A percentile compares a stretch with the other conserved stretches of the same genome.
phyloP scores from a whole-genome alignment of 2,329 filamentous ascomycete genomes.

The Juglanconis juglandina region DNA sequence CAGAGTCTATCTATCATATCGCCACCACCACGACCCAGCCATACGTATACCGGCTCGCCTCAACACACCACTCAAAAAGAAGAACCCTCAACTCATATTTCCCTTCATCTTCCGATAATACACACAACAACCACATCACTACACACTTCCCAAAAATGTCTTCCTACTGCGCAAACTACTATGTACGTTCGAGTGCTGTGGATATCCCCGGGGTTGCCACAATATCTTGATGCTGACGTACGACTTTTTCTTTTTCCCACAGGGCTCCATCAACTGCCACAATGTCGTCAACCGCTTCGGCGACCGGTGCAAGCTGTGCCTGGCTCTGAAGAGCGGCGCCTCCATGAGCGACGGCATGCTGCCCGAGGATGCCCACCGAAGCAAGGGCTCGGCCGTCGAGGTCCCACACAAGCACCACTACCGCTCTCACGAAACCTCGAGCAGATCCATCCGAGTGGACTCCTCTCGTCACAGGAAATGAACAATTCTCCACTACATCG shows the following conservation, averaged over 20 bases:
- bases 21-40: neutral
- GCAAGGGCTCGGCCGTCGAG: conserved; percentile 14
- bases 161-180: conserved; percentile 38
- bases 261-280: conserved; percentile 36
- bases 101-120: neutral
- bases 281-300: conserved; percentile 35
- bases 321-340: conserved; percentile 26
- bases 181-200: conserved; percentile 24
- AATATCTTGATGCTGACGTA: neutral
- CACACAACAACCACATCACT: neutral
- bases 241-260: no score
- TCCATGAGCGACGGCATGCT: conserved; percentile 26
- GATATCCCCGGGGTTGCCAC: no score
- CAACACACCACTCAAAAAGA: neutral
- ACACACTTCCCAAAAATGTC: conserved; percentile 21
- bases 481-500: neutral
- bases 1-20: neutral
- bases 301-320: conserved; percentile 34
- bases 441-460: conserved; percentile 12
- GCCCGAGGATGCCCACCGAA: conserved; percentile 19
- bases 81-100: neutral
- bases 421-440: conserved; percentile 8
- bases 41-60: neutral
- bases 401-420: conserved; percentile 12
- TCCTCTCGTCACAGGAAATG: conserved; percentile 8